Base-by-base conservation (phyloP, 495 filamentous ascomycete species). In the Friedmanniomyces simplex region DNA sequence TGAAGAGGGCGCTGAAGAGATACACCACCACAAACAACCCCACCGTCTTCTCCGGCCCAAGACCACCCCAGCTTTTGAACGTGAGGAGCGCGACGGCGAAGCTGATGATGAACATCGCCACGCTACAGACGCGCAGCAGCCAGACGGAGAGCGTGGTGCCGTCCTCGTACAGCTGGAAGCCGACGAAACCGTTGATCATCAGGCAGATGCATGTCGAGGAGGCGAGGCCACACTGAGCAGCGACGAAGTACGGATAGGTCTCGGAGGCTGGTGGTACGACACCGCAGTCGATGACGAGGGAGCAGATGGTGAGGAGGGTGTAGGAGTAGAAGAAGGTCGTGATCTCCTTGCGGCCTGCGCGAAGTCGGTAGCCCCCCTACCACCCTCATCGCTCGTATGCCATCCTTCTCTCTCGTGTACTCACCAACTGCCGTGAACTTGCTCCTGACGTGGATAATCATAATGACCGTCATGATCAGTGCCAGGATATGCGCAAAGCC, bases 351-450 rank as follows among this genome's bases (percentile, higher is more conserved):
- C 93, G 91, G 58, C 93, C 91, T 96, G 71, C 61, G 58, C 52
- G 11, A 24, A 36, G 49, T 51, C 32, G 14, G 49, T 20, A 37
- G 28, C 34, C 42, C 12, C 45, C 50, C 24, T 1, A 30, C 16
- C 39, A 32, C 28, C 10, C 21, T 46, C 46, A n/a, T n/a, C n/a
- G n/a, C n/a, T n/a, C n/a, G 20, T 37, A 1, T 25, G 20, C 42
- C 22, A 1, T 50, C 41, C 18, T 22, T 4, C 20, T 12, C 26
- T 25, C 55, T 34, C 1, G 21, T 54, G 3, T 34, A 83, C 91
- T 63, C 78, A 96, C 91, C 93, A 67, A 99, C 91, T 64, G 93
- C 93, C 14, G 93, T 99, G 69, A 99, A 99, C 71, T 99, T 99
- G 57, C 87, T 89, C 64, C 93, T 79, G 58, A 99, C 87, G 68